Conservation (phyloP, 805 yeast genomes). For the Metschnikowia bowlesiae region DNA sequence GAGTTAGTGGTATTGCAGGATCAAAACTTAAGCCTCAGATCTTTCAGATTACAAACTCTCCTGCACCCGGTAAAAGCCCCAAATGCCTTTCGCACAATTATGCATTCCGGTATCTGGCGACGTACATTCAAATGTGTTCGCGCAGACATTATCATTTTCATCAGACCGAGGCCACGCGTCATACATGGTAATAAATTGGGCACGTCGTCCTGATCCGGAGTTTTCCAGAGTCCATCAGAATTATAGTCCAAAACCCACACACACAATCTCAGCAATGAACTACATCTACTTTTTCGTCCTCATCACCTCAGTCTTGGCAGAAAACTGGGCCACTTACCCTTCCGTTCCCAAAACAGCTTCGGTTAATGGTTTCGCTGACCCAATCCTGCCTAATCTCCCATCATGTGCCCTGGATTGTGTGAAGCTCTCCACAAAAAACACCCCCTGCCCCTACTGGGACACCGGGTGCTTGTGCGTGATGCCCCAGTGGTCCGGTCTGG, state of each 20-base stretch:
- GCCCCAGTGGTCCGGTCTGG: slow-evolving; percentile 44
- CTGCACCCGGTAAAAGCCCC: neutral
- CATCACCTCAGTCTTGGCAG: slow-evolving; percentile 19
- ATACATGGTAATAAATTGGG: neutral
- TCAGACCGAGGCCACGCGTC: neutral
- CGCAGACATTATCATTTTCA: slow-evolving; percentile 1
- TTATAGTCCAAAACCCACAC: neutral
- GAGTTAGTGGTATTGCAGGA: no score
- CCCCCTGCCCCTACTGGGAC: slow-evolving; percentile 53
- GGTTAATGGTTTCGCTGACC: slow-evolving; percentile 48
- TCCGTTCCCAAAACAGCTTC: slow-evolving; percentile 43
- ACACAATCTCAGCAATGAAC: neutral
- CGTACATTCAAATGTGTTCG: neutral
- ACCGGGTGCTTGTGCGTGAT: slow-evolving; percentile 48
- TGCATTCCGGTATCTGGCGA: neutral
- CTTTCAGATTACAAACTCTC: neutral
- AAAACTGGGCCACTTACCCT: slow-evolving; percentile 42
- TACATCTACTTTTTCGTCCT: slow-evolving; percentile 3
- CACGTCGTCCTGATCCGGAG: neutral
- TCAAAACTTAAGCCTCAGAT: neutral
- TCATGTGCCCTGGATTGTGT: slow-evolving; percentile 42
- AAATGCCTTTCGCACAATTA: neutral
- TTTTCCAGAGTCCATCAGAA: neutral
- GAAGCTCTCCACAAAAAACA: slow-evolving; percentile 30
- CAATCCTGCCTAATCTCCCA: slow-evolving; percentile 35